phyloP scores from a whole-genome alignment of 257 asterid genomes.

The Solanum chaucha region DNA sequence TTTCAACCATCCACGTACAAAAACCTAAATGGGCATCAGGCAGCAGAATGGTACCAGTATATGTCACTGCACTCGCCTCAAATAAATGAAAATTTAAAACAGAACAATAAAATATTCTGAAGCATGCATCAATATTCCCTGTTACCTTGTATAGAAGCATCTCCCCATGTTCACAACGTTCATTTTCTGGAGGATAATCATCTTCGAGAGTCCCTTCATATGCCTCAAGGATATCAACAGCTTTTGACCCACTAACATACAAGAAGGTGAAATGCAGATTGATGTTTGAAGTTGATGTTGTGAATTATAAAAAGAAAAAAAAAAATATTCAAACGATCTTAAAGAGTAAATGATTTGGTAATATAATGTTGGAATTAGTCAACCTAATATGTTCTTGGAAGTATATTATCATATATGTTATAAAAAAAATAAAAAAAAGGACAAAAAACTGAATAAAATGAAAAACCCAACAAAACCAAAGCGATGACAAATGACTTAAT shows the following conservation, averaged over 20 bases:
- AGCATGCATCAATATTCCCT: not conserved
- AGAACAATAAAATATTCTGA: not conserved
- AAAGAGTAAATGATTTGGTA: not conserved
- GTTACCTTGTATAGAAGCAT: slow-evolving; percentile 96
- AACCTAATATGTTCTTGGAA: not conserved
- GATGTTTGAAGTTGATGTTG: not conserved
- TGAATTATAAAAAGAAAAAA: not conserved
- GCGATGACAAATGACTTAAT: not conserved
- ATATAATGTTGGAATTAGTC: not conserved
- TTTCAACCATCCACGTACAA: not conserved
- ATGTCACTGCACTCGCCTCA: not conserved
- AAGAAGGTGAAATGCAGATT: slow-evolving; percentile 3
- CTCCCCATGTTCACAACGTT: slow-evolving; percentile 93
- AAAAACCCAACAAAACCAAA: not conserved
- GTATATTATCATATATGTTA: not conserved
- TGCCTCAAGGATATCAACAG: slow-evolving; percentile 94
- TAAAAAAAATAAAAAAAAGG: not conserved
- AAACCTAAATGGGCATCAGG: not conserved
- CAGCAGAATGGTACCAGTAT: not conserved
- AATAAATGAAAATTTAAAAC: not conserved
- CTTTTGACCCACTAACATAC: slow-evolving; percentile 71
- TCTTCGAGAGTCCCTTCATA: slow-evolving; percentile 99
- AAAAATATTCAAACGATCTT: not conserved
- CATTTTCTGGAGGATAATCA: slow-evolving; percentile 94
- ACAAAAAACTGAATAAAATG: not conserved